phyloP scores from a whole-genome alignment of 2,329 filamentous ascomycete genomes.

The Fusarium setosum region DNA sequence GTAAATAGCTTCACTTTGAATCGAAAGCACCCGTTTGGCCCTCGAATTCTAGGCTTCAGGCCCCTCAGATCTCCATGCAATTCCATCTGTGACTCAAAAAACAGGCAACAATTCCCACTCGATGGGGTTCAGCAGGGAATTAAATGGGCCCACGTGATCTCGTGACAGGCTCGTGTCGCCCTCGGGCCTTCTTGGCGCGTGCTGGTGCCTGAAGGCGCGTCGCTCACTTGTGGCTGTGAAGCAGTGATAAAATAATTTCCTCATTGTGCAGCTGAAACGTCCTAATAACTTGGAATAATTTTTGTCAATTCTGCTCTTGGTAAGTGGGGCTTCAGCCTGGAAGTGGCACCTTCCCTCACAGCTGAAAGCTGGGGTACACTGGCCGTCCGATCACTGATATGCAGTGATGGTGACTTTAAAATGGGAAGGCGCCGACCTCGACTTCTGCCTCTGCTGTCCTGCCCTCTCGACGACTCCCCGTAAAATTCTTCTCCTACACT shows the following conservation, averaged over 20 bases:
- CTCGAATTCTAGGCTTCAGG: conserved; percentile 7
- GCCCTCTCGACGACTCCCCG: conserved; percentile 3
- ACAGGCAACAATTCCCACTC: conserved; percentile 30
- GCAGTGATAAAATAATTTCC: conserved; percentile 20
- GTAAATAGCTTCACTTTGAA: not conserved
- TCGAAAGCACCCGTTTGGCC: not conserved
- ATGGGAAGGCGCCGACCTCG: conserved; percentile 23
- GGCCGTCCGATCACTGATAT: conserved; percentile 8
- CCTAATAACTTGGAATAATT: not conserved
- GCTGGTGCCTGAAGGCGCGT: conserved; percentile 42
- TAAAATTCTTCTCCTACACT: not conserved
- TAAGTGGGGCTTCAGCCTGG: conserved; percentile 35
- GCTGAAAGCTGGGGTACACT: conserved; percentile 10
- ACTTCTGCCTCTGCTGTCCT: not conserved
- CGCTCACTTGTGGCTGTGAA: not conserved
- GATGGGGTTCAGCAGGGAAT: not conserved
- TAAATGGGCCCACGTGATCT: conserved; percentile 40
- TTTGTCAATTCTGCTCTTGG: conserved; percentile 9
- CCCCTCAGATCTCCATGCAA: conserved; percentile 3
- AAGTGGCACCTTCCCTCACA: conserved; percentile 26
- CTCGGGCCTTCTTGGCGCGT: conserved; percentile 15
- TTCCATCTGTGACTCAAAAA: conserved; percentile 5
- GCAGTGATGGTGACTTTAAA: conserved; percentile 17
- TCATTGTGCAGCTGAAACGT: not conserved
- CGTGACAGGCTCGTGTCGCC: conserved; percentile 39